Percentiles rank a stretch among this genome's conserved stretches.
phyloP scores from a whole-genome alignment of 495 filamentous ascomycete genomes.

The Penicillium pulvis region DNA sequence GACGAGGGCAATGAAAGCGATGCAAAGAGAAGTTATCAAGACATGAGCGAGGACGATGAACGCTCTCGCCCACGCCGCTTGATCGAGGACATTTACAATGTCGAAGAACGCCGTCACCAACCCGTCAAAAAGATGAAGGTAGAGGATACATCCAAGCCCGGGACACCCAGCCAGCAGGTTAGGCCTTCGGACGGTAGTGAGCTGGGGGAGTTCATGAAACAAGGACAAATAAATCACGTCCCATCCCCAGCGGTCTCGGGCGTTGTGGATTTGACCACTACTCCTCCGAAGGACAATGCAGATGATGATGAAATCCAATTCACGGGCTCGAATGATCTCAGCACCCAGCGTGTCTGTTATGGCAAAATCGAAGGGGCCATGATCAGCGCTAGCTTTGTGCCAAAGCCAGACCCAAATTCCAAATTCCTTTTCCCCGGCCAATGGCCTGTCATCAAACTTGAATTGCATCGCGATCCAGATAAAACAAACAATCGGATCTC shows the following conservation, averaged over 20 bases:
- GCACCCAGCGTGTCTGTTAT: conserved; percentile 74
- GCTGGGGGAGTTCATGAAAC: conserved; percentile 65
- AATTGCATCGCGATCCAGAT: conserved; percentile 57
- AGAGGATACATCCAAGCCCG: conserved; percentile 40
- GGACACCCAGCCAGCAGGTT: conserved; percentile 43
- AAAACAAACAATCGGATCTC: conserved; percentile 60
- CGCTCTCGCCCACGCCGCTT: conserved; percentile 34
- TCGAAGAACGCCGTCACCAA: conserved; percentile 61
- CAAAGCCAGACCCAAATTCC: conserved; percentile 60
- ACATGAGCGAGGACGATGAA: conserved; percentile 31
- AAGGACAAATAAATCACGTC: conserved; percentile 42
- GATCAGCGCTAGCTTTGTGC: conserved; percentile 68
- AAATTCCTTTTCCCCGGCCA: conserved; percentile 42
- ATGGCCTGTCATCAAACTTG: conserved; percentile 76
- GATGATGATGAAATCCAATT: conserved; percentile 50
- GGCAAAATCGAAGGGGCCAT: conserved; percentile 72
- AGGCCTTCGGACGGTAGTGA: conserved; percentile 51
- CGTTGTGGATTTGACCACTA: conserved; percentile 66
- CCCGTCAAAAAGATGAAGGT: conserved; percentile 69
- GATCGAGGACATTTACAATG: conserved; percentile 72
- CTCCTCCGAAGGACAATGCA: conserved; percentile 27
- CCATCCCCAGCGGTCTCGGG: conserved; percentile 23
- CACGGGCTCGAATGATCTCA: conserved; percentile 46
- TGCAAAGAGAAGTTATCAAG: conserved; percentile 31
- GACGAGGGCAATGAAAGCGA: conserved; percentile 30